Percentiles rank a stretch among this genome's conserved stretches.
Conservation (phyloP, 1,139 yeast species). For the Kodamaea fungicola region DNA sequence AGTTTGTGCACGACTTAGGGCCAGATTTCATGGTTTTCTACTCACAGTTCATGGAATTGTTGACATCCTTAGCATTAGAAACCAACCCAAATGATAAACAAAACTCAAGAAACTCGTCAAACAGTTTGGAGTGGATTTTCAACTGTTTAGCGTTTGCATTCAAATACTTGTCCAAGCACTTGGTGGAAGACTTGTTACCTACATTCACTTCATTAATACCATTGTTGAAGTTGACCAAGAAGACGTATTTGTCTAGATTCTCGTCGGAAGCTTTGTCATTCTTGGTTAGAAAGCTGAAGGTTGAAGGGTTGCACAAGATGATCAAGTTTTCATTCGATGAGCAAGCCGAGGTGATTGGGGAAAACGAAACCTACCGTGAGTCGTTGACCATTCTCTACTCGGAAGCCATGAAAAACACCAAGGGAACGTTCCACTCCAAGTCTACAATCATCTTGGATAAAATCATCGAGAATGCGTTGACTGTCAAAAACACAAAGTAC, state of each 20-base stretch:
- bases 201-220: constrained; percentile 69
- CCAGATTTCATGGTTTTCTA: constrained; percentile 82
- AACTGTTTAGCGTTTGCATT: constrained; percentile 83
- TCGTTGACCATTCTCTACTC: constrained; percentile 63
- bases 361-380: constrained; percentile 44
- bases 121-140: constrained; percentile 79
- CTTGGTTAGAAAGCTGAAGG: constrained; percentile 65
- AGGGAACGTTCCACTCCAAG: constrained; percentile 72
- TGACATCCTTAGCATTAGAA: constrained; percentile 50
- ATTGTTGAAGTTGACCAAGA: constrained; percentile 49
- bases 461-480: constrained; percentile 37
- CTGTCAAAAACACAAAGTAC: constrained; percentile 12
- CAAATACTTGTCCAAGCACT: constrained; percentile 70
- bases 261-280: constrained; percentile 91
- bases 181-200: constrained; percentile 61
- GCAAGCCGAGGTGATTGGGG: constrained; percentile 27
- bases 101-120: constrained; percentile 48
- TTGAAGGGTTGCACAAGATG: constrained; percentile 45
- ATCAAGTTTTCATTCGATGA: constrained; percentile 52
- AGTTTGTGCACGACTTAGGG: constrained; percentile 89
- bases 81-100: constrained; percentile 45
- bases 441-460: constrained; percentile 47
- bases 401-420: constrained; percentile 73
- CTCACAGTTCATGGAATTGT: constrained; percentile 44
- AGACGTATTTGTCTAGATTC: constrained; percentile 70